Conservation (phyloP, 805 yeast species). For the Candida dajiaensis region DNA sequence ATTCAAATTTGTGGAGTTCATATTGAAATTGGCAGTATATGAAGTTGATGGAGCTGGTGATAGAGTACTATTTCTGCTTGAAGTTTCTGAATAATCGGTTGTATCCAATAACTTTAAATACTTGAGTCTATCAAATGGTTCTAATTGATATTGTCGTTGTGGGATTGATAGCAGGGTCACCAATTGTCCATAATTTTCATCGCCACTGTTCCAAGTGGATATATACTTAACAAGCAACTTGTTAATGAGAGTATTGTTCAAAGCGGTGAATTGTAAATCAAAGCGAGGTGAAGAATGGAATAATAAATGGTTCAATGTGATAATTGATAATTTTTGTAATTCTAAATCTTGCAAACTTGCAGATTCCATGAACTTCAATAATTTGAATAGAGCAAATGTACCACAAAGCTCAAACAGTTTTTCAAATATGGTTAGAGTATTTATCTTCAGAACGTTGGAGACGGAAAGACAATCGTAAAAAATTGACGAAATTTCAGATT, state of each 20-base stretch:
- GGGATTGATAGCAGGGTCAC: slow-evolving; percentile 4
- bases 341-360: slow-evolving; percentile 29
- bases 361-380: slow-evolving; percentile 29
- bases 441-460: slow-evolving; percentile 18
- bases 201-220: slow-evolving; percentile 30
- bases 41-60: slow-evolving; percentile 6
- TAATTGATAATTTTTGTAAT: slow-evolving; percentile 27
- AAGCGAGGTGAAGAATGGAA: slow-evolving; percentile 11
- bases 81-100: neutral
- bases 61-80: slow-evolving; percentile 2
- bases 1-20: neutral
- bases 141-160: neutral
- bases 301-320: slow-evolving; percentile 26
- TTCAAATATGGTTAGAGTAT: slow-evolving; percentile 25
- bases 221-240: slow-evolving; percentile 22
- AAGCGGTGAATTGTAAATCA: slow-evolving; percentile 10
- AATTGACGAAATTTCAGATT: slow-evolving; percentile 1
- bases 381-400: slow-evolving; percentile 28
- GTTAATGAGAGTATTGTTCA: slow-evolving; percentile 21
- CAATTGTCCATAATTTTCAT: slow-evolving; percentile 19
- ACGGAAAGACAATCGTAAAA: slow-evolving; percentile 13
- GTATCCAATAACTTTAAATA: slow-evolving; percentile 6
- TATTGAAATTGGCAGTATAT: slow-evolving; percentile 27
- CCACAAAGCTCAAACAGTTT: slow-evolving; percentile 31
- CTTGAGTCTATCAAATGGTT: slow-evolving; percentile 3